These are phyloP conservation scores for Isabelozyma rhagii DNA, from an alignment of 805 yeast species.

Conservation along the genomic window DNA sequence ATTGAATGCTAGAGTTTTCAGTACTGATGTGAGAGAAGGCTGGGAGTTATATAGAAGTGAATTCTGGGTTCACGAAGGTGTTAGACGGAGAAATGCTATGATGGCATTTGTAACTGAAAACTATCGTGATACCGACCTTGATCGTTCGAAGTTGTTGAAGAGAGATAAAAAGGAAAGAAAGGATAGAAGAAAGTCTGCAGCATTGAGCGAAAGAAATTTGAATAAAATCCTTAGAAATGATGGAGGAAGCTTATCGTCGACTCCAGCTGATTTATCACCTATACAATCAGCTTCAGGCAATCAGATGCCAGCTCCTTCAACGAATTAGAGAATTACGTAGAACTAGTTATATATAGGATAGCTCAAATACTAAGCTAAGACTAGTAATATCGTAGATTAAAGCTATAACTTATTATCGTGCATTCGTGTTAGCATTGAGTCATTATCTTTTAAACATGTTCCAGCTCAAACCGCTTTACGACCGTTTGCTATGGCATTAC, in stretches of 20 bases:
- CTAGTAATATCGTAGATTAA: too few relatives aligned
- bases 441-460: too few relatives aligned
- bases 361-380: too few relatives aligned
- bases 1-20: slow-evolving; percentile 76
- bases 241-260: background rate
- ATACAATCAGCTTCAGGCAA: background rate
- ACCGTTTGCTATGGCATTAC: slow-evolving; percentile 34
- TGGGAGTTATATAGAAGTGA: slow-evolving; percentile 95
- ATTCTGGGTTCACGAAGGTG: slow-evolving; percentile 86
- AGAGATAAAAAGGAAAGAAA: slow-evolving; percentile 39
- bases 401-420: too few relatives aligned
- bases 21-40: slow-evolving; percentile 80
- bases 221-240: background rate
- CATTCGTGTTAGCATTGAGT: too few relatives aligned
- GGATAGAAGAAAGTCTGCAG: slow-evolving; percentile 29
- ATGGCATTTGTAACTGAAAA: slow-evolving; percentile 24
- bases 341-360: too few relatives aligned
- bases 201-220: background rate
- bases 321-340: too few relatives aligned
- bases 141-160: slow-evolving; percentile 27
- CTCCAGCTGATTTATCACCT: background rate
- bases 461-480: background rate
- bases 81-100: slow-evolving; percentile 47
- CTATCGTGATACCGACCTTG: slow-evolving; percentile 7
- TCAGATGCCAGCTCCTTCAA: too few relatives aligned